phyloP scores from a whole-genome alignment of 768 basidiomycete genomes.

The Boletus tylopilopsis region DNA sequence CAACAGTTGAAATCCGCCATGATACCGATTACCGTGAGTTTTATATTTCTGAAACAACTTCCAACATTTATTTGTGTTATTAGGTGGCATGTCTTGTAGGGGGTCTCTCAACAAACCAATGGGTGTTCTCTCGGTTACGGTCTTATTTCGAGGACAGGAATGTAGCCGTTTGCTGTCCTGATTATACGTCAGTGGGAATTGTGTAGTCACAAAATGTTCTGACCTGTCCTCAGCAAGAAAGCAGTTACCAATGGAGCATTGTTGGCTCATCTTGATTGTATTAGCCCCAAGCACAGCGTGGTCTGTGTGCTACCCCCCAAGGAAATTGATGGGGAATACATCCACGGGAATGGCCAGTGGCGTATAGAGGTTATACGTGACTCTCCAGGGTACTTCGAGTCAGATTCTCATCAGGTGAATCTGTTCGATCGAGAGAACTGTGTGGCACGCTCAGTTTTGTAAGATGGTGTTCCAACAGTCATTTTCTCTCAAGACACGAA shows the following conservation, averaged over 20 bases:
- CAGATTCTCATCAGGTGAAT: neutral
- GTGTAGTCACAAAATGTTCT: too few relatives aligned
- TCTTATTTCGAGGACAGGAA: slow-evolving; percentile 4
- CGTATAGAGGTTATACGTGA: too few relatives aligned
- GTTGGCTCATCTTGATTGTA: too few relatives aligned
- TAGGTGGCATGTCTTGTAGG: slow-evolving; percentile 16
- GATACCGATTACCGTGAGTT: neutral
- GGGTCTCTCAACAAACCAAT: slow-evolving; percentile 6
- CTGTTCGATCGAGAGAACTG: neutral
- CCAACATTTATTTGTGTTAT: neutral
- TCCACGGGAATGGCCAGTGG: too few relatives aligned
- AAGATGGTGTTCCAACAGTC: neutral
- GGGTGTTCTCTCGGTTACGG: slow-evolving; percentile 10
- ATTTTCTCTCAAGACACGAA: neutral
- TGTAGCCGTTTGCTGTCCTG: slow-evolving; percentile 3
- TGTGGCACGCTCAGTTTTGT: neutral
- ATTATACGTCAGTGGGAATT: too few relatives aligned
- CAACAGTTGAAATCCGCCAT: slow-evolving; percentile 2
- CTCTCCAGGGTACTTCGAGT: neutral
- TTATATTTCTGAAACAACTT: neutral
- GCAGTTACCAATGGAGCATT: too few relatives aligned
- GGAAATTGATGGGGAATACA: too few relatives aligned
- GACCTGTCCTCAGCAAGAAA: too few relatives aligned
- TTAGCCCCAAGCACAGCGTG: too few relatives aligned
- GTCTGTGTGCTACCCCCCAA: too few relatives aligned